Conservation (phyloP, 2,329 filamentous ascomycete genomes). For the Fusarium newnesense region DNA sequence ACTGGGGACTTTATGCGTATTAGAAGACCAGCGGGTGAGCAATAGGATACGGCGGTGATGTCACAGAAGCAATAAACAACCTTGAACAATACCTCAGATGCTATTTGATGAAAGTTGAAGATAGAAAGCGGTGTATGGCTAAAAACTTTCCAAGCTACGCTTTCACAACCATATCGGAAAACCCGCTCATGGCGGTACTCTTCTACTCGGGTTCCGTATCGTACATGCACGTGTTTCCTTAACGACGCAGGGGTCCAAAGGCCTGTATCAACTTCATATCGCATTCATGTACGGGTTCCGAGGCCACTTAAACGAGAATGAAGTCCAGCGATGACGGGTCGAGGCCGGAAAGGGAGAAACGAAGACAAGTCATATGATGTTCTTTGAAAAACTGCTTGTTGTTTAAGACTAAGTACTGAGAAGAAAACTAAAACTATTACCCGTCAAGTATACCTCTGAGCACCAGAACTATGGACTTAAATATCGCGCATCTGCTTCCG, state of each 20-base stretch:
- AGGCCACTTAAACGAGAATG: rapidly evolving
- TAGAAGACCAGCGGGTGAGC: not conserved
- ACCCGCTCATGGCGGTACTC: not conserved
- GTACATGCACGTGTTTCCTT: rapidly evolving
- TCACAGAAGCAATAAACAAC: not conserved
- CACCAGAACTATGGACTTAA: not conserved
- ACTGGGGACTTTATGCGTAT: not conserved
- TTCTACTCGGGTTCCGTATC: rapidly evolving
- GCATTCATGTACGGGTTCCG: not conserved
- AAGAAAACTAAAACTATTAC: not conserved
- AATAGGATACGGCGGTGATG: not conserved
- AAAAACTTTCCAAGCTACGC: rapidly evolving
- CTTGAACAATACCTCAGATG: rapidly evolving
- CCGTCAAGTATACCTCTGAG: rapidly evolving
- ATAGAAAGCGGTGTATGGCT: rapidly evolving
- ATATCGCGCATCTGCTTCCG: not conserved
- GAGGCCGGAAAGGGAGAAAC: too few relatives aligned
- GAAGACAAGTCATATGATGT: too few relatives aligned
- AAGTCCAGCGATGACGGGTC: rapidly evolving
- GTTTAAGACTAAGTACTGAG: not conserved
- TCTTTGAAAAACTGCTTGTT: not conserved
- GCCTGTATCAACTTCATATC: not conserved
- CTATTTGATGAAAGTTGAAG: not conserved
- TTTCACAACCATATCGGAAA: rapidly evolving
- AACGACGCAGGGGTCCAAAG: rapidly evolving